Evolutionary conservation across 805 yeast species (phyloP).

Genomic region (Sugiyamaella marilandica): DNA sequence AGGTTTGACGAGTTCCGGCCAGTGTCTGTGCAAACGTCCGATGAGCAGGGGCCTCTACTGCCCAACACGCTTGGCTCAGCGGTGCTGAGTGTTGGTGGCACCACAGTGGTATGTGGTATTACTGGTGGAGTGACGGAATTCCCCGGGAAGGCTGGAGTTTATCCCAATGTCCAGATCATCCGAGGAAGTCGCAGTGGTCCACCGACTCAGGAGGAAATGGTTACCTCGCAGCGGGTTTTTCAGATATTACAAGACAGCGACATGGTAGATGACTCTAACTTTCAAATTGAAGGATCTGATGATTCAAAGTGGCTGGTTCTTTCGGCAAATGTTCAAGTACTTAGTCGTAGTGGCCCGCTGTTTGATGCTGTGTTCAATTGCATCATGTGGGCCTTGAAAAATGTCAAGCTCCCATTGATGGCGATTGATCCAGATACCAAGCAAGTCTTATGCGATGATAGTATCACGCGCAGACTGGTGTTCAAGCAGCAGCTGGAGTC

Average conservation of each 20-base stretch:
- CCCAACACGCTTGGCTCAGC: slow-evolving; percentile 57
- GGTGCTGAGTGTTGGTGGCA: slow-evolving; percentile 63
- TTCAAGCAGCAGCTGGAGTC: slow-evolving; percentile 28
- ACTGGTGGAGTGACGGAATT: slow-evolving; percentile 21
- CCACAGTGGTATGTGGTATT: slow-evolving; percentile 55
- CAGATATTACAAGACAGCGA: slow-evolving; percentile 55
- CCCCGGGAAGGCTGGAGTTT: slow-evolving; percentile 17
- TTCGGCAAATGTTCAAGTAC: slow-evolving; percentile 69
- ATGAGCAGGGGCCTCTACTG: slow-evolving; percentile 18
- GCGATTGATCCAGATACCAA: slow-evolving; percentile 52
- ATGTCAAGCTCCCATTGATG: slow-evolving; percentile 60
- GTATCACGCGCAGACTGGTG: slow-evolving; percentile 35
- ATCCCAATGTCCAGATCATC: slow-evolving; percentile 24
- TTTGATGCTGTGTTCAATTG: slow-evolving; percentile 74
- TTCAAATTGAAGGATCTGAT: slow-evolving; percentile 6
- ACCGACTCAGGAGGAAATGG: slow-evolving; percentile 28
- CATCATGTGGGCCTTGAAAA: slow-evolving; percentile 55
- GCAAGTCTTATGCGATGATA: slow-evolving; percentile 54
- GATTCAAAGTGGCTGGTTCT: slow-evolving; percentile 44
- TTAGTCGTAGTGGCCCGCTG: slow-evolving; percentile 76
- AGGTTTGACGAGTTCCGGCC: slow-evolving; percentile 67
- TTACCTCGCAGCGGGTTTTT: slow-evolving; percentile 47
- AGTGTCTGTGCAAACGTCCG: slow-evolving; percentile 35
- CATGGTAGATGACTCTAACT: slow-evolving; percentile 34
- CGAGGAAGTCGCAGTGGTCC: slow-evolving; percentile 33